phyloP scores from a whole-genome alignment of 2,329 filamentous ascomycete species.

The Pseudogymnoascus sp. region DNA sequence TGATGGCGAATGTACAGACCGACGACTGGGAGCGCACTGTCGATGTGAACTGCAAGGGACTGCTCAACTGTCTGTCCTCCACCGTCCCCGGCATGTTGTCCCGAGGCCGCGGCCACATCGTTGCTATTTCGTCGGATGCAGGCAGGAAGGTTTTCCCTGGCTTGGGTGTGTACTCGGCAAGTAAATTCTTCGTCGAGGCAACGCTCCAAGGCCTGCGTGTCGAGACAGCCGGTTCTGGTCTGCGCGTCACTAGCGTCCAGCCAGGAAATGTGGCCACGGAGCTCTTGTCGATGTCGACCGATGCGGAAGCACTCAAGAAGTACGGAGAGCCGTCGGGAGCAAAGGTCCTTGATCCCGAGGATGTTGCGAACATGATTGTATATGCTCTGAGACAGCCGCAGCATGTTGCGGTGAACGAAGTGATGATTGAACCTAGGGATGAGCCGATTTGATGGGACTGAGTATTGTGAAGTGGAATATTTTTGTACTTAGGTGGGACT shows the following conservation, averaged over 20 bases:
- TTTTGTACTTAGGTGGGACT: not conserved
- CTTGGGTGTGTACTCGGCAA: constrained; percentile 72
- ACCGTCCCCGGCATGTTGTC: constrained; percentile 64
- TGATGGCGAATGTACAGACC: constrained; percentile 68
- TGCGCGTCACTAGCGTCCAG: constrained; percentile 67
- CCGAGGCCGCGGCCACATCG: constrained; percentile 62
- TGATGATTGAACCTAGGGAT: constrained; percentile 69
- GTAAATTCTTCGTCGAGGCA: constrained; percentile 79
- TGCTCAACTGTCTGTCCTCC: constrained; percentile 63
- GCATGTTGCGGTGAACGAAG: constrained; percentile 72
- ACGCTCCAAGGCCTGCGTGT: constrained; percentile 67
- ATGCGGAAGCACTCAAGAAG: constrained; percentile 68
- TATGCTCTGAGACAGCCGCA: constrained; percentile 66
- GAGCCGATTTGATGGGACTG: constrained; percentile 53
- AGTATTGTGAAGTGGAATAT: not conserved
- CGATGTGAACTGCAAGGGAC: constrained; percentile 79
- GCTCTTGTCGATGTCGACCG: constrained; percentile 65
- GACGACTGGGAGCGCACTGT: constrained; percentile 77
- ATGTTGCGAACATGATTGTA: constrained; percentile 65
- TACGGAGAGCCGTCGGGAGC: constrained; percentile 69
- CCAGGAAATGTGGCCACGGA: constrained; percentile 71
- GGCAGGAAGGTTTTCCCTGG: constrained; percentile 77
- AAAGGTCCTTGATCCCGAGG: constrained; percentile 63
- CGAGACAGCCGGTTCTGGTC: constrained; percentile 65
- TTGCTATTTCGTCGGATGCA: constrained; percentile 75